Evolutionary conservation across 176 grass and related monocot species (phyloP).

Genomic region (Raddia guianensis): DNA sequence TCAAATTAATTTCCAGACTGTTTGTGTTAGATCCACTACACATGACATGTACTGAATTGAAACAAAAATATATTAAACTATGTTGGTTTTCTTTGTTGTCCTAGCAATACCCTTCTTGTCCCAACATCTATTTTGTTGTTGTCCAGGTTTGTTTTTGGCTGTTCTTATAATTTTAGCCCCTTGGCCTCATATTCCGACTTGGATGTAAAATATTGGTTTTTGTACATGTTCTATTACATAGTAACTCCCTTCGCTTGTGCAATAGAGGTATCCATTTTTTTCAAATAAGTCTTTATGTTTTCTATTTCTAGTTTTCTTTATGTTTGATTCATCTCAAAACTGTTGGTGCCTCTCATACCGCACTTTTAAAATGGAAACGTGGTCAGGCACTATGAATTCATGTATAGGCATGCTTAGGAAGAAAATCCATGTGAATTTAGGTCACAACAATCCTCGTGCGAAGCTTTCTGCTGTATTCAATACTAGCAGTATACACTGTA

Average conservation of each 20-base stretch:
- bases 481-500: not conserved
- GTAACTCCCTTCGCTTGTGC: not conserved
- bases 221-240: not conserved
- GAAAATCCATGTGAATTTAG: not conserved
- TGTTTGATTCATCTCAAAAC: not conserved
- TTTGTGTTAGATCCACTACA: not conserved
- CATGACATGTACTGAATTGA: not conserved
- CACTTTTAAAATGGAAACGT: constrained; percentile 15
- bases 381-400: not conserved
- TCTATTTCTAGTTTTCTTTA: constrained; percentile 13
- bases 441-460: not conserved
- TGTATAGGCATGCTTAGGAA: too few relatives aligned
- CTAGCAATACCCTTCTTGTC: not conserved
- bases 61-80: not conserved
- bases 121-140: not conserved
- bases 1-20: not conserved
- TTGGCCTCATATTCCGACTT: not conserved
- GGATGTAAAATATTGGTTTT: not conserved
- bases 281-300: not conserved
- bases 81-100: not conserved
- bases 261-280: constrained; percentile 6
- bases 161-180: not conserved
- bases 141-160: not conserved
- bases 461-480: not conserved
- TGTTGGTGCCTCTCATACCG: not conserved